Evolutionary conservation across 257 asterid genomes (phyloP).

Genomic region (Anisodus acutangulus): DNA sequence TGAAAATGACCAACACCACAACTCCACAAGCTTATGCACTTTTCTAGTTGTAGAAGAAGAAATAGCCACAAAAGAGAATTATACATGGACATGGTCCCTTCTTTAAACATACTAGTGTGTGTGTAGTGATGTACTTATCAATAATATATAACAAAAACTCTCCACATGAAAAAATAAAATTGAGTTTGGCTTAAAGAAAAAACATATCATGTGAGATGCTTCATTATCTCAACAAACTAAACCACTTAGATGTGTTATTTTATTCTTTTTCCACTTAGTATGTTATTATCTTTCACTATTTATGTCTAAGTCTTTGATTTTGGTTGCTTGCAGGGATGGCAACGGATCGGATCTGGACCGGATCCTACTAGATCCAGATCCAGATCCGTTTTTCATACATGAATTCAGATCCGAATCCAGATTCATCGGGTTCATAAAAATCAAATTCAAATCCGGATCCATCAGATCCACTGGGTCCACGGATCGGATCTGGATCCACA

Average conservation of each 20-base stretch:
- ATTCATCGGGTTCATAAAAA: too few species aligned
- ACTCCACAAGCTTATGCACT: neutral
- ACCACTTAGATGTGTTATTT: neutral
- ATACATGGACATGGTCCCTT: neutral
- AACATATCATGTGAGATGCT: slow-evolving; percentile 19
- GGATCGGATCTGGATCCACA: too few species aligned
- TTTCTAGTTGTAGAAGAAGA: neutral
- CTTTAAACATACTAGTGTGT: neutral
- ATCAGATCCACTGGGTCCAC: too few species aligned
- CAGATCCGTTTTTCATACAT: too few species aligned
- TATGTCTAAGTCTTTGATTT: neutral
- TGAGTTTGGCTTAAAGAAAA: slow-evolving; percentile 11
- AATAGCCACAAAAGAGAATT: slow-evolving; percentile 15
- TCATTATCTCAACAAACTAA: slow-evolving; percentile 1
- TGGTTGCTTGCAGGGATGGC: slow-evolving; percentile 10
- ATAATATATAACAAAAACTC: neutral
- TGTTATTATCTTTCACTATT: neutral
- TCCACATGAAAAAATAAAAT: neutral
- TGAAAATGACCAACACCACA: slow-evolving; percentile 14
- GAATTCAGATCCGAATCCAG: too few species aligned
- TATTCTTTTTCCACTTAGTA: neutral
- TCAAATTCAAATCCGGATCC: too few species aligned
- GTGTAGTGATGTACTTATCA: slow-evolving; percentile 7
- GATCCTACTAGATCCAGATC: too few species aligned
- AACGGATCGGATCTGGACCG: too few species aligned